These are phyloP conservation scores for Pestalotiopsis sp. DNA, from an alignment of 2,329 filamentous ascomycete species.

Conservation along the genomic window DNA sequence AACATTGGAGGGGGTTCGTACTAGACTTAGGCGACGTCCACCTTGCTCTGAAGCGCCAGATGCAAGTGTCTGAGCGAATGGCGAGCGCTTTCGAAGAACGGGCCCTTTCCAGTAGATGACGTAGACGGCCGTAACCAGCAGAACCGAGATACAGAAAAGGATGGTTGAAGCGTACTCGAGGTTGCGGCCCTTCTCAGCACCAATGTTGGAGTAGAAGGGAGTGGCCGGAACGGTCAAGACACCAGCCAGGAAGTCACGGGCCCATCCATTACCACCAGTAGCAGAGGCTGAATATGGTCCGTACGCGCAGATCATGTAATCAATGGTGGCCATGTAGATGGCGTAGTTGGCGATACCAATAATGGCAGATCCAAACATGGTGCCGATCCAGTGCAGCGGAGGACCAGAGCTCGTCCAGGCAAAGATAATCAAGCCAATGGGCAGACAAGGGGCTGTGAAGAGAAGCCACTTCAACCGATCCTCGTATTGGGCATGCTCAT, in stretches of 20 bases:
- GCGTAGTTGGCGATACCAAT: conserved; percentile 66
- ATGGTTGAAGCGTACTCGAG: conserved; percentile 57
- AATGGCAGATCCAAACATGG: conserved; percentile 61
- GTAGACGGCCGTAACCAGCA: conserved; percentile 56
- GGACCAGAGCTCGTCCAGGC: conserved; percentile 58
- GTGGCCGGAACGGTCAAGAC: conserved; percentile 64
- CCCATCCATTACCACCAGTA: conserved; percentile 68
- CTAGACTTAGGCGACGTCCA: conserved; percentile 13
- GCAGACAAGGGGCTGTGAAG: conserved; percentile 58
- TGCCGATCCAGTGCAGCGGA: conserved; percentile 62
- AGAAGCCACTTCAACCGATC: conserved; percentile 61
- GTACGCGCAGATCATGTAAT: conserved; percentile 70
- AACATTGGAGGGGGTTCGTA: background rate
- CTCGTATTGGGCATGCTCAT: conserved; percentile 64
- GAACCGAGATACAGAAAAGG: conserved; percentile 50
- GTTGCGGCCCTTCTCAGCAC: conserved; percentile 44
- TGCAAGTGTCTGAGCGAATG: conserved; percentile 62
- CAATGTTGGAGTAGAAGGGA: conserved; percentile 54
- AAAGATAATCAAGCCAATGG: conserved; percentile 66
- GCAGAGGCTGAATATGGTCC: conserved; percentile 67
- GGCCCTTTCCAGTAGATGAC: conserved; percentile 61
- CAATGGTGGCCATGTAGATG: conserved; percentile 69
- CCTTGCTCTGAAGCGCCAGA: conserved; percentile 29
- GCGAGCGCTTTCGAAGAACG: conserved; percentile 49
- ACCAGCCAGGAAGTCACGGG: conserved; percentile 66